Evolutionary conservation across 805 yeast genomes (phyloP).

Genomic region (Nematodospora valgi): DNA sequence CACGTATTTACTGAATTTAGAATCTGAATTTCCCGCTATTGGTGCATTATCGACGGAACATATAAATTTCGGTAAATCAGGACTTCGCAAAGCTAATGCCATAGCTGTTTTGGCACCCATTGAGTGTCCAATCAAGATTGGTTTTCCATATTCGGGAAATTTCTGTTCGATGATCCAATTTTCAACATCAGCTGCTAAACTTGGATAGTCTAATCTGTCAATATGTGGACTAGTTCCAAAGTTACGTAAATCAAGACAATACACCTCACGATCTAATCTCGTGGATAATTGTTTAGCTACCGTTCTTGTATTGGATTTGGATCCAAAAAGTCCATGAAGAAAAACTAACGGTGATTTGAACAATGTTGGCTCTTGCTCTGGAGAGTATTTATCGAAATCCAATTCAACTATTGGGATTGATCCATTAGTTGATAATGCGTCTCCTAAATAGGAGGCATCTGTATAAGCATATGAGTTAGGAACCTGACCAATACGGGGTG

Average conservation of each 20-base stretch:
- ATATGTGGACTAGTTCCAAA: conserved; percentile 90
- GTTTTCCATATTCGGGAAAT: conserved; percentile 32
- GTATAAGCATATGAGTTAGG: conserved; percentile 8
- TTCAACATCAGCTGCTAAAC: conserved; percentile 85
- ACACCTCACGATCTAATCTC: conserved; percentile 53
- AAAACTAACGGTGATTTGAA: conserved; percentile 65
- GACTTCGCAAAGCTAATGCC: conserved; percentile 74
- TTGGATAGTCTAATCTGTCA: conserved; percentile 69
- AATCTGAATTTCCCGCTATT: conserved; percentile 49
- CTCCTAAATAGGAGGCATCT: conserved; percentile 23
- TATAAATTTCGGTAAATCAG: conserved; percentile 56
- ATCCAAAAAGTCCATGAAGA: conserved; percentile 88
- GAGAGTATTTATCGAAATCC: conserved; percentile 47
- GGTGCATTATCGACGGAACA: conserved; percentile 92
- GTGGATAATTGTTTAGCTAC: conserved; percentile 62
- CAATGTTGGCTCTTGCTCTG: conserved; percentile 16
- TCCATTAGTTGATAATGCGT: conserved; percentile 26
- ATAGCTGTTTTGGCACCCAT: conserved; percentile 95
- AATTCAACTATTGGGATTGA: conserved; percentile 51
- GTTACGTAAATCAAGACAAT: conserved; percentile 76
- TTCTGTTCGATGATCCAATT: conserved; percentile 47
- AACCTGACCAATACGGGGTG: conserved; percentile 5
- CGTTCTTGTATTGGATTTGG: conserved; percentile 72
- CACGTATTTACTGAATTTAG: conserved; percentile 65
- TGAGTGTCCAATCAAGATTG: conserved; percentile 74